phyloP scores from a whole-genome alignment of 352 stramenopile species.

The Globisporangium emineosum region DNA sequence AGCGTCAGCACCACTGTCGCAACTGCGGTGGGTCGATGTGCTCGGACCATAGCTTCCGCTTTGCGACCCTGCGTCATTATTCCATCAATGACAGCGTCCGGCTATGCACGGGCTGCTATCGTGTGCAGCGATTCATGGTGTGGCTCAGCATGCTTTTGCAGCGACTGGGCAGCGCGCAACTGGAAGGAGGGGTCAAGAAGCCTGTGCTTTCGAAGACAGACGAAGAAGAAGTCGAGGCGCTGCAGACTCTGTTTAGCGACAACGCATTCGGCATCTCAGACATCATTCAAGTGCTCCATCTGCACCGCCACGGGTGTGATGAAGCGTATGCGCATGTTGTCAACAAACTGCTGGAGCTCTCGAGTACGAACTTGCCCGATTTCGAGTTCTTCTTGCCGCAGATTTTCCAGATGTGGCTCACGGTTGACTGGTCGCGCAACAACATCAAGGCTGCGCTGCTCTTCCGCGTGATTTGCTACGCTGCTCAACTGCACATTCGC shows the following conservation, averaged over 20 bases:
- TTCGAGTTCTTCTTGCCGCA: conserved; percentile 86
- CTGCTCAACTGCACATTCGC: conserved; percentile 70
- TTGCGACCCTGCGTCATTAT: conserved; percentile 61
- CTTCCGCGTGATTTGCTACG: conserved; percentile 69
- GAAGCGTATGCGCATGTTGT: conserved; percentile 69
- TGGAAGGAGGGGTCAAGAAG: conserved; percentile 30
- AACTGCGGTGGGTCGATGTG: conserved; percentile 80
- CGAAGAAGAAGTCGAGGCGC: conserved; percentile 60
- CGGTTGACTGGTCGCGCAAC: conserved; percentile 71
- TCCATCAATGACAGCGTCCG: conserved; percentile 62
- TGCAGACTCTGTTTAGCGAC: conserved; percentile 50
- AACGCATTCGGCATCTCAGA: conserved; percentile 66
- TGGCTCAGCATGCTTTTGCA: conserved; percentile 71
- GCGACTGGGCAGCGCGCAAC: conserved; percentile 48
- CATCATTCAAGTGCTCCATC: conserved; percentile 78
- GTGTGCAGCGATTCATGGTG: conserved; percentile 63
- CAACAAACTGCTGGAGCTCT: conserved; percentile 69
- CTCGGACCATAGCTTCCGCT: conserved; percentile 77
- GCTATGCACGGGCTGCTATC: conserved; percentile 69
- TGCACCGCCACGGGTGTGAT: conserved; percentile 73
- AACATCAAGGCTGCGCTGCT: conserved; percentile 74
- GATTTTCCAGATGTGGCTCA: conserved; percentile 83
- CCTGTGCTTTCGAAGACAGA: conserved; percentile 40
- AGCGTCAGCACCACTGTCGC: conserved; percentile 80
- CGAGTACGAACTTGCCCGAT: conserved; percentile 56